phyloP scores from a whole-genome alignment of 139 green algal species.

The Micractinium conductrix region DNA sequence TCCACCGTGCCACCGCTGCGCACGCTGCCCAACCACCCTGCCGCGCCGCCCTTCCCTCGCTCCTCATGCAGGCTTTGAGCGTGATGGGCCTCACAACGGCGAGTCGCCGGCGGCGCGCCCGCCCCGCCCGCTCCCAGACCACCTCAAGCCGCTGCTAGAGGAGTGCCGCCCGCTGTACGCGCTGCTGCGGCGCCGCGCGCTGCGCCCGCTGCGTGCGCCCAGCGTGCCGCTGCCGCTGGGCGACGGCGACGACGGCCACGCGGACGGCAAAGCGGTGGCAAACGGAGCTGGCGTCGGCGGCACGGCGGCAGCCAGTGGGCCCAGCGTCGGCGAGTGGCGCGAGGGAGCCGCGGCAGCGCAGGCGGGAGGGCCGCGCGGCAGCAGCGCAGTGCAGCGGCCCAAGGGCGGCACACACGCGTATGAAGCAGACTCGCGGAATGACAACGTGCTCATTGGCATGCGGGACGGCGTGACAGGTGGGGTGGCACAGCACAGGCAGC shows the following conservation, averaged over 20 bases:
- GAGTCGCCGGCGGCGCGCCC: not conserved
- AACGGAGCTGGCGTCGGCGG: not conserved
- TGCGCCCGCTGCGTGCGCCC: constrained; percentile 21
- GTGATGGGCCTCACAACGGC: not conserved
- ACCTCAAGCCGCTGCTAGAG: constrained; percentile 63
- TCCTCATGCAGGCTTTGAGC: constrained; percentile 8
- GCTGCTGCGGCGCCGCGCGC: constrained; percentile 52
- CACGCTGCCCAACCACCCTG: not conserved
- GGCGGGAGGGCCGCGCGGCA: too few relatives aligned
- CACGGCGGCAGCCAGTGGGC: not conserved
- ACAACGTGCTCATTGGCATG: constrained; percentile 72
- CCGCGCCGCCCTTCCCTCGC: not conserved
- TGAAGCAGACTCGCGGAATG: constrained; percentile 64
- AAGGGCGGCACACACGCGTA: constrained; percentile 66
- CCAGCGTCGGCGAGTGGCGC: too few relatives aligned
- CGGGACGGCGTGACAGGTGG: constrained; percentile 63
- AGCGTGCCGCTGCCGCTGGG: not conserved
- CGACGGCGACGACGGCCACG: not conserved
- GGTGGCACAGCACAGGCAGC: too few relatives aligned
- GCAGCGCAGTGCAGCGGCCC: not conserved
- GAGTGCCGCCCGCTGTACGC: constrained; percentile 72
- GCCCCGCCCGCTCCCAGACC: constrained; percentile 45
- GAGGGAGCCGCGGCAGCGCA: too few relatives aligned
- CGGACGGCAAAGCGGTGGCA: not conserved
- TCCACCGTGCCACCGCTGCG: not conserved